Evolutionary conservation across 1,139 yeast genomes (phyloP), one percentile per base, ranked within the genome.

Genomic region (Kluyveromyces marxianus): DNA sequence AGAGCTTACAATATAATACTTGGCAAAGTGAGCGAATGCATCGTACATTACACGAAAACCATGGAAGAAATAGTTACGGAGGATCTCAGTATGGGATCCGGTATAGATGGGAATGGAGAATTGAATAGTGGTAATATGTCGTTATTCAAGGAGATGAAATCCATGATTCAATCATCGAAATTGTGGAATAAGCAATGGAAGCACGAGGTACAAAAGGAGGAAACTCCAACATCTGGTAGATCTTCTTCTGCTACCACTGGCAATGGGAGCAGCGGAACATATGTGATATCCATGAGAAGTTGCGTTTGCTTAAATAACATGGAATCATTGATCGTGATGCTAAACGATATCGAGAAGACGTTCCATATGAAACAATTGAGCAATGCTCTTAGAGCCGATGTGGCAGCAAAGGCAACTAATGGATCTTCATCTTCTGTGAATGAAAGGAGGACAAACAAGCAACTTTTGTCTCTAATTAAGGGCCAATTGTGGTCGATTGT

Each of bases 261-360:
- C 21, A 14, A 14, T 14, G 21, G 21, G 21, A 14, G 21, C 21
- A 14, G 21, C 21, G 21, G 21, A 14, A 14, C 21, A 8, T 36
- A 36, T 10, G 39, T 36, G 21, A 36, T 36, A 25, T 36, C 39
- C n/a, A 6, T 36, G 30, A 36, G 75, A 45, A 81, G 92, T 0
- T 87, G 95, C 64, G 77, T 85, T n/a, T 82, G 84, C 25, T 69
- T 88, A 46, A 86, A 86, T 61, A 80, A 88, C 56, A 60, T 88
- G 24, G 79, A 82, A 4, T 76, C 79, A 24, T 77, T 85, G 68
- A 72, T 79, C 64, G 63, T 69, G 2, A 77, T 79, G 52, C 63
- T 87, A 35, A 74, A 77, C 44, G 75, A 71, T 44, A 63, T 88
- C 39, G 96, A 86, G 57, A 76, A 72, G 2, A 63, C 72, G 30